Evolutionary conservation across 768 basidiomycete genomes (phyloP).

Genomic region (Trametes punicea): DNA sequence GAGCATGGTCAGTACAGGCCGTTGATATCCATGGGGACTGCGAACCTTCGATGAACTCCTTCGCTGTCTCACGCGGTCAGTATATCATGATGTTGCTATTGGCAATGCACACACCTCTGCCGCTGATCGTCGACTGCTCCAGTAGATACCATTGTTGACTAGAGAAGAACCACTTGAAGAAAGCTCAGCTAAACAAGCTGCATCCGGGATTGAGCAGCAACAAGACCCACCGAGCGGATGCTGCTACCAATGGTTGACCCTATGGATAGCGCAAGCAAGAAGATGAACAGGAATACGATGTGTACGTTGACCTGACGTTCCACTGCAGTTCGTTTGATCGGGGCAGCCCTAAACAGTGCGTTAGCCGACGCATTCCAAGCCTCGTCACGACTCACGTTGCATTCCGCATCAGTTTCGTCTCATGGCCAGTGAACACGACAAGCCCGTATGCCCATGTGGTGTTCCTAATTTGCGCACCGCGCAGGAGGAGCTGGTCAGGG

Average conservation of each 20-base stretch:
- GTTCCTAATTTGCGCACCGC: conserved; percentile 94
- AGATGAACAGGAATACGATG: conserved; percentile 89
- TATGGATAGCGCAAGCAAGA: conserved; percentile 82
- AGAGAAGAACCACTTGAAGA: conserved; percentile 75
- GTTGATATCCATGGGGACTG: not conserved
- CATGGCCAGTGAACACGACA: conserved; percentile 93
- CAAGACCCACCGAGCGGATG: conserved; percentile 61
- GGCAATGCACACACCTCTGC: conserved; percentile 48
- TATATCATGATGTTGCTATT: not conserved
- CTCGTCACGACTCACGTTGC: conserved; percentile 68
- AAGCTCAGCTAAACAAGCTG: too few species aligned
- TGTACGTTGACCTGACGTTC: conserved; percentile 95
- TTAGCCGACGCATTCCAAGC: not conserved
- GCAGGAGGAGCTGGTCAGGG: conserved; percentile 89
- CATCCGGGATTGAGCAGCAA: too few species aligned
- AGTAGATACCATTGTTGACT: conserved; percentile 88
- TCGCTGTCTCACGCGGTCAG: conserved; percentile 43
- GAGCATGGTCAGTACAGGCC: conserved; percentile 1
- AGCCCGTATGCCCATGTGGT: conserved; percentile 96
- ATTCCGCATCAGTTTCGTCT: conserved; percentile 97
- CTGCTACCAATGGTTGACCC: conserved; percentile 92
- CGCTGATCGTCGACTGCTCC: conserved; percentile 54
- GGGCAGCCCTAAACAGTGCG: conserved; percentile 66
- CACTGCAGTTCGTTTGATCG: conserved; percentile 94
- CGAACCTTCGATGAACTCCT: conserved; percentile 80